Evolutionary conservation across 352 stramenopile genomes (phyloP), one percentile per base, ranked within the genome.

Genomic region (Phytophthora pseudosyringae): DNA sequence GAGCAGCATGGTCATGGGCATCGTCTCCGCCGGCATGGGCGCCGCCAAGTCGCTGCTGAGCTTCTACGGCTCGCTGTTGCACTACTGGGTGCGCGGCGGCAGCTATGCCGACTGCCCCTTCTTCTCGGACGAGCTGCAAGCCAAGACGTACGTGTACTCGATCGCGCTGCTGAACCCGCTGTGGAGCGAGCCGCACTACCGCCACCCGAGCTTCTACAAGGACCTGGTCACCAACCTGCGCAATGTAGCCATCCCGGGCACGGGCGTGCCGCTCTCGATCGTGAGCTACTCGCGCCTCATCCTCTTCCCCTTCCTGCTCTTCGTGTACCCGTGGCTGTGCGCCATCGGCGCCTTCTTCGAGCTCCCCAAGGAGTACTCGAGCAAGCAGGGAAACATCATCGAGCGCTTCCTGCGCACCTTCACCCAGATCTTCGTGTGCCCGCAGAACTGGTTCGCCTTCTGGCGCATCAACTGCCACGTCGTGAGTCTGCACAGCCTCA

Each of bases 191-290:
- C 96, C 96, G 41, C 97, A 99, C 80, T 99, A 99, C 79, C 93
- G 97, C 57, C 97, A 98, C 73, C 77, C 85, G 28, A 97, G 89
- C 49, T 99, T 98, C 78, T 87, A 96, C 52, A 81, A 95, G 44
- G 97, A 99, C 73, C 55, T 98, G 56, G 70, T 97, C 32, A 97
- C 98, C 71, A 99, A 99, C 78, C 80, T 99, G 64, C 87, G 94
- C 59, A 99, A 99, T 73, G 96, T 99, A 26, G 97, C 97, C 21
- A 97, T 99, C 70, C 97, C 97, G 9, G 97, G 97, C 63, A 99
- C 96, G 49, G 97, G 97, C 45, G 71, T 99, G 12, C 93, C 97
- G 38, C 81, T 99, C 25, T 97, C 89, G 62, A 67, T 93, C 49
- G 82, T 97, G 56, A 86, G 81, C 72, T 94, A 88, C 73, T 94